Evolutionary conservation across 495 filamentous ascomycete species (phyloP).

Genomic region (Penicillium silybi): DNA sequence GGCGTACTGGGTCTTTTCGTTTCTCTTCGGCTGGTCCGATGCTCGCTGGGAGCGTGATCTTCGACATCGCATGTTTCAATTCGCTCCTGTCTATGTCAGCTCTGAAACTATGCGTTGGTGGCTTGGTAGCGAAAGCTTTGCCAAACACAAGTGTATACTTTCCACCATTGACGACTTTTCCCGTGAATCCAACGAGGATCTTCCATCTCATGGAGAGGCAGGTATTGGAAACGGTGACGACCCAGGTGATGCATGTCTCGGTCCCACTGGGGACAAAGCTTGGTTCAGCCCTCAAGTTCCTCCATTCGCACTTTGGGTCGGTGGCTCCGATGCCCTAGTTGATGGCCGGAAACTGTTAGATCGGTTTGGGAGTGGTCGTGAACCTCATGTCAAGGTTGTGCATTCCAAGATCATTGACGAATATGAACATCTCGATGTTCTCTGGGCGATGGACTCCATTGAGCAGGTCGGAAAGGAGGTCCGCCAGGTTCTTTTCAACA

Average conservation of each 20-base stretch:
- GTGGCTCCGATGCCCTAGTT: conserved; percentile 76
- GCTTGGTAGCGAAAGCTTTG: conserved; percentile 88
- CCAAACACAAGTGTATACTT: conserved; percentile 86
- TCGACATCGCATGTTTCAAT: conserved; percentile 82
- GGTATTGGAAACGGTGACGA: conserved; percentile 16
- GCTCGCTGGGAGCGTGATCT: conserved; percentile 78
- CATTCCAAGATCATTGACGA: conserved; percentile 80
- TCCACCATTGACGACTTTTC: conserved; percentile 65
- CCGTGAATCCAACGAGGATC: conserved; percentile 61
- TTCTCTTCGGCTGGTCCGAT: conserved; percentile 89
- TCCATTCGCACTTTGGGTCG: conserved; percentile 87
- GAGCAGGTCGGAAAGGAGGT: conserved; percentile 84
- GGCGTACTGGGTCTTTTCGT: conserved; percentile 86
- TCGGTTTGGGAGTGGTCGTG: conserved; percentile 70
- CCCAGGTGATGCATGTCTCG: conserved; percentile 16
- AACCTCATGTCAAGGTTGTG: conserved; percentile 78
- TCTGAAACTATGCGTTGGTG: conserved; percentile 95
- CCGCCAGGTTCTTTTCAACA: conserved; percentile 78
- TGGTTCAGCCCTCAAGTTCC: conserved; percentile 83
- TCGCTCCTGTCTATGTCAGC: conserved; percentile 84
- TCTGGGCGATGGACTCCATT: conserved; percentile 90
- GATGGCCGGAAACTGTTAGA: conserved; percentile 72
- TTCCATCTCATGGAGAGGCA: background rate
- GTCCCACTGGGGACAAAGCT: conserved; percentile 45
- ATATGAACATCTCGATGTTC: conserved; percentile 93